Evolutionary conservation across 345 rosid genomes (phyloP).

Genomic region (Melastoma malabathricum): DNA sequence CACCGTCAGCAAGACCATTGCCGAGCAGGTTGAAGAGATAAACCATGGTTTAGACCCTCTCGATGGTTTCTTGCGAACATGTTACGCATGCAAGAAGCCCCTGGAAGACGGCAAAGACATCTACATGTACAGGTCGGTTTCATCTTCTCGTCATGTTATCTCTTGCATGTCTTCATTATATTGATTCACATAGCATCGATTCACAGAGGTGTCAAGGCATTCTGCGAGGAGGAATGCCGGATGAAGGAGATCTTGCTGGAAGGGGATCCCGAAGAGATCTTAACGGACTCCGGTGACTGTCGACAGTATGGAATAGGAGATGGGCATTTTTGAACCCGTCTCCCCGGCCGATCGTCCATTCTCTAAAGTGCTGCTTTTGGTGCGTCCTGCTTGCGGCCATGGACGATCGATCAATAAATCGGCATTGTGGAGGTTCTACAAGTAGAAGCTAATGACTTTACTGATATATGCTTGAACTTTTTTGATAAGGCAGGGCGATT

Average conservation of each 20-base stretch:
- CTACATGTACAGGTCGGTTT: slow-evolving; percentile 66
- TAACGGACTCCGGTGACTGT: slow-evolving; percentile 12
- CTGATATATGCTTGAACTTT: slow-evolving; percentile 5
- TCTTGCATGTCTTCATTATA: neutral
- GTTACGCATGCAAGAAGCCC: slow-evolving; percentile 59
- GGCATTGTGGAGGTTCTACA: slow-evolving; percentile 25
- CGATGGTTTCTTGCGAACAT: slow-evolving; percentile 48
- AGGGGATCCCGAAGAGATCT: slow-evolving; percentile 26
- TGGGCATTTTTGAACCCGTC: slow-evolving; percentile 25
- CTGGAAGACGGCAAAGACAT: slow-evolving; percentile 54
- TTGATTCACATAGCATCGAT: neutral
- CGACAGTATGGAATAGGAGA: slow-evolving; percentile 10
- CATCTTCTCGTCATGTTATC: neutral
- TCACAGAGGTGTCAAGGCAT: slow-evolving; percentile 77
- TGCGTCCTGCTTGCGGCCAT: slow-evolving; percentile 53
- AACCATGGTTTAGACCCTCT: slow-evolving; percentile 12
- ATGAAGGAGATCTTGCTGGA: slow-evolving; percentile 48
- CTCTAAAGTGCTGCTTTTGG: slow-evolving; percentile 48
- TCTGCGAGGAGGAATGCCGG: slow-evolving; percentile 69
- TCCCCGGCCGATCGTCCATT: slow-evolving; percentile 36
- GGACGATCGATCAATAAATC: slow-evolving; percentile 27
- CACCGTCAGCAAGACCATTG: neutral
- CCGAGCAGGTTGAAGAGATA: slow-evolving; percentile 11
- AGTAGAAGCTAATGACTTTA: slow-evolving; percentile 6
- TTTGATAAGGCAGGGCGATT: slow-evolving; percentile 14